A percentile compares a stretch with the other conserved stretches of the same genome.
phyloP scores from a whole-genome alignment of 306 rosid genomes.

The Spatholobus suberectus region DNA sequence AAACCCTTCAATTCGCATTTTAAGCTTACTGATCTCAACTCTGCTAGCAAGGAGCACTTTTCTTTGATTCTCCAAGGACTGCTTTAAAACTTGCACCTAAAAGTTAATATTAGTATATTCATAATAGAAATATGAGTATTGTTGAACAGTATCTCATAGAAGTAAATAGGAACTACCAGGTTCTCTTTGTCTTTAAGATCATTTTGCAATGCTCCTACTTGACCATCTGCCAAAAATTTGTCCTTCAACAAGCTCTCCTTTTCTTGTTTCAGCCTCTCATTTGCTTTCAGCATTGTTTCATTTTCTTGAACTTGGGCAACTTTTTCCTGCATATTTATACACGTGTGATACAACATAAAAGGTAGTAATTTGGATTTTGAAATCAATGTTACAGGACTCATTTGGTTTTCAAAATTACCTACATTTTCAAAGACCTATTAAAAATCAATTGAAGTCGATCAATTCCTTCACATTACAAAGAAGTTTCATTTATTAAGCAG shows the following conservation, averaged over 20 bases:
- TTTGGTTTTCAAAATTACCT: background rate
- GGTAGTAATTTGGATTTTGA: background rate
- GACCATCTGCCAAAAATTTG: slow-evolving; percentile 70
- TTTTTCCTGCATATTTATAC: slow-evolving; percentile 67
- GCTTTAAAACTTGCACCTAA: slow-evolving; percentile 78
- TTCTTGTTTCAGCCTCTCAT: slow-evolving; percentile 65
- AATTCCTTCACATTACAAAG: background rate
- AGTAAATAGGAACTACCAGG: slow-evolving; percentile 57
- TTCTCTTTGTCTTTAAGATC: slow-evolving; percentile 81
- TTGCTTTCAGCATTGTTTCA: slow-evolving; percentile 63
- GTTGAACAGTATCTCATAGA: slow-evolving; percentile 33
- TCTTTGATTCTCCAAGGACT: slow-evolving; percentile 76
- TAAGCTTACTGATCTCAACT: slow-evolving; percentile 78
- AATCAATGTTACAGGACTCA: background rate
- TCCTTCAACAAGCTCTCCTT: slow-evolving; percentile 61
- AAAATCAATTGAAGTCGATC: background rate
- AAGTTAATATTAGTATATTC: slow-evolving; percentile 43
- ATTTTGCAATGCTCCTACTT: slow-evolving; percentile 67
- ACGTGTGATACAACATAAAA: background rate
- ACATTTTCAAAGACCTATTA: background rate
- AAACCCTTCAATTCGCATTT: slow-evolving; percentile 66
- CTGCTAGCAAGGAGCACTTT: slow-evolving; percentile 75
- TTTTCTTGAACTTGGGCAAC: slow-evolving; percentile 63
- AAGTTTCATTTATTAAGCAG: background rate
- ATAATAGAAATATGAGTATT: slow-evolving; percentile 25